Evolutionary conservation across 148 eudicot genomes (phyloP), one percentile per base, ranked within the genome.

Genomic region (Fallopia convolvulus): DNA sequence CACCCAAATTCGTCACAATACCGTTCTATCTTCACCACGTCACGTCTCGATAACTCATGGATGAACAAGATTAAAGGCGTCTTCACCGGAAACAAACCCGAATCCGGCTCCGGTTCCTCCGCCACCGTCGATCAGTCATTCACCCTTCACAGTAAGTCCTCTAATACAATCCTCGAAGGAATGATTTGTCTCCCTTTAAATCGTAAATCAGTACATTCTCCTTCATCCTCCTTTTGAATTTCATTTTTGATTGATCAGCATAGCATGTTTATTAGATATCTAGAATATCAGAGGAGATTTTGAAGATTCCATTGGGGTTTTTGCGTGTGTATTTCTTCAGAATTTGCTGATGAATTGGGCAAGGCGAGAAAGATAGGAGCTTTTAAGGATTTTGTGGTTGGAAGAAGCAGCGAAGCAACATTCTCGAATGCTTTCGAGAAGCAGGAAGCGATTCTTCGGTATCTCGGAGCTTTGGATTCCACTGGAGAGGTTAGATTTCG

Each of bases 391-490:
- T 91, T 81, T 75, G 42, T 89, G 72, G 97, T 93, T 8, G 97
- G 97, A 53, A 75, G 93, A 84, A 76, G 95, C 84, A 93, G 97
- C 49, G 95, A 89, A 79, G 90, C 93, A 26, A 93, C 95, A 40
- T 90, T 89, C 76, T 74, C 90, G 1, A 90, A 88, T 74, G 97
- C 93, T 30, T 89, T 93, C 55, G 89, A 80, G 83, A 93, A 89
- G 90, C 92, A 90, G 76, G 95, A 90, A 82, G 88, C 85, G 2
- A 88, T 93, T 74, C 82, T 93, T 74, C 89, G 95, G 50, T 86
- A 63, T 76, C 93, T 93, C 21, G 91, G 85, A 14, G 87, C 83
- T 48, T 82, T 84, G 36, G 91, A 90, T 91, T 83, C 89, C n/a
- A 78, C 89, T n/a, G 95, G 95, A 77, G 89, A 89, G 89, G 97